Evolutionary conservation across 2,329 filamentous ascomycete genomes (phyloP).

Genomic region (Basipetospora chlamydospora): DNA sequence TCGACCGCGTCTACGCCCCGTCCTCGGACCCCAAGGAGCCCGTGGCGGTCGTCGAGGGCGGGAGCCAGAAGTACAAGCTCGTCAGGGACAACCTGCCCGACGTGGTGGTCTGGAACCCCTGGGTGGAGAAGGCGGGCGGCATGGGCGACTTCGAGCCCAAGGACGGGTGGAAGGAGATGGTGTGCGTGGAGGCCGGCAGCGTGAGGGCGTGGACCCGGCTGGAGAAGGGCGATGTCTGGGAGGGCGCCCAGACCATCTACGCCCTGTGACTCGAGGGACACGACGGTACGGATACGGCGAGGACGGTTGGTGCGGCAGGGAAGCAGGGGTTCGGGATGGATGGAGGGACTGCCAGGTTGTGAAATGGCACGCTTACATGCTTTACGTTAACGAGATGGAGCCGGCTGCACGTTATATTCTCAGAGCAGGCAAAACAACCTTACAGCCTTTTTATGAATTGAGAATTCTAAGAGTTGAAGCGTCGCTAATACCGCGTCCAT

Average conservation of each 20-base stretch:
- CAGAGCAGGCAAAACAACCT: too few relatives aligned
- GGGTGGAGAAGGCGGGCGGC: constrained; percentile 66
- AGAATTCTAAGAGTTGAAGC: too few relatives aligned
- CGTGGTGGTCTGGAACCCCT: constrained; percentile 95
- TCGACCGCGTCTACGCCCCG: constrained; percentile 77
- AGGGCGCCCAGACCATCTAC: constrained; percentile 43
- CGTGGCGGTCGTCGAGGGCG: constrained; percentile 46
- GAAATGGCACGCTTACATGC: too few relatives aligned
- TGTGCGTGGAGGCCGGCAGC: constrained; percentile 83
- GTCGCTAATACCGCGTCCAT: too few relatives aligned
- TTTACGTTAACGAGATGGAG: too few relatives aligned
- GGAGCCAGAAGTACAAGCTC: constrained; percentile 53
- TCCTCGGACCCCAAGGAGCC: constrained; percentile 42
- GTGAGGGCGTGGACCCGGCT: constrained; percentile 72
- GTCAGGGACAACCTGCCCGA: constrained; percentile 75
- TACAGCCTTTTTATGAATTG: too few relatives aligned
- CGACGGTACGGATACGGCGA: too few relatives aligned
- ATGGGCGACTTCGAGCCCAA: constrained; percentile 84
- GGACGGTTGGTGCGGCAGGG: background rate
- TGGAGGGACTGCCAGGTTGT: too few relatives aligned
- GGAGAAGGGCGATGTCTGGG: constrained; percentile 59
- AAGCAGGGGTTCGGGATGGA: too few relatives aligned
- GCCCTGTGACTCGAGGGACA: background rate
- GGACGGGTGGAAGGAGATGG: constrained; percentile 82
- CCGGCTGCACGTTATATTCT: too few relatives aligned